Conservation (phyloP, 768 basidiomycete species). For the Boletus subparvulus region DNA sequence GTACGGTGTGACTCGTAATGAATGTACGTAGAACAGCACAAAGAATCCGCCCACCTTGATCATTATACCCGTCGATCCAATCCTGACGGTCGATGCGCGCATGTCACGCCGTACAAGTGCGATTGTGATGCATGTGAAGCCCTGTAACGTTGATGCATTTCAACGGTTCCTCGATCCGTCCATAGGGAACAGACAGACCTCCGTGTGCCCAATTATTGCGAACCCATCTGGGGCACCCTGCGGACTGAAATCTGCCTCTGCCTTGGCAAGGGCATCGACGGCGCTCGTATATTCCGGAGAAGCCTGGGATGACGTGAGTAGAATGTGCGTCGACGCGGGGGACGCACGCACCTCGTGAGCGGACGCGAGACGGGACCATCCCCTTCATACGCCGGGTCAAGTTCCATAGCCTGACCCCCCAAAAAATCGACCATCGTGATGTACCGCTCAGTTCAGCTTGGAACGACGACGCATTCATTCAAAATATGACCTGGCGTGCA, state of each 20-base stretch:
- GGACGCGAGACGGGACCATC: constrained; percentile 2
- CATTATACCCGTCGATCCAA: background rate
- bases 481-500: background rate
- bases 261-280: background rate
- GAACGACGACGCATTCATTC: background rate
- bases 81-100: background rate
- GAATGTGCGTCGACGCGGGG: no score
- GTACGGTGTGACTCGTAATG: background rate
- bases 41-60: background rate
- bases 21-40: background rate
- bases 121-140: background rate
- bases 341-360: background rate
- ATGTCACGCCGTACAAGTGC: background rate
- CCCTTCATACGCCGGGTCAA: background rate
- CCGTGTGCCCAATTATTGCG: background rate
- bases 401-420: background rate
- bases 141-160: background rate
- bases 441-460: background rate
- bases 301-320: background rate
- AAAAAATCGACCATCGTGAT: background rate
- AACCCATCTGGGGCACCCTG: background rate
- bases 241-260: background rate
- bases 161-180: background rate
- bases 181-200: background rate
- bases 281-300: background rate